A percentile compares a stretch with the other conserved stretches of the same genome.
Conservation (phyloP, 495 filamentous ascomycete species). For the Hyaloscypha bicolor region DNA sequence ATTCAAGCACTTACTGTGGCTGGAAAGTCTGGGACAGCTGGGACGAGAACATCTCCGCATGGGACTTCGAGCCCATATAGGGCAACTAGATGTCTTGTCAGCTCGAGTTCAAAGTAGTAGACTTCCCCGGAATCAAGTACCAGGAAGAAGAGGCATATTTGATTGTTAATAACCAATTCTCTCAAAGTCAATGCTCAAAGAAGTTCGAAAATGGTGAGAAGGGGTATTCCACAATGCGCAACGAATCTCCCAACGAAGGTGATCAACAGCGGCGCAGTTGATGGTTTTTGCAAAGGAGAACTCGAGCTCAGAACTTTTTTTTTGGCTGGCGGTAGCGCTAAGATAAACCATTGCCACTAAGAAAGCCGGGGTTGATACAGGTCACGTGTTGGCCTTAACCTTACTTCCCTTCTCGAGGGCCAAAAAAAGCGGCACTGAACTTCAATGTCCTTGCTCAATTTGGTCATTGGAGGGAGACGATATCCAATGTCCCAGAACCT, state of each 20-base stretch:
- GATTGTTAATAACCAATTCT: neutral
- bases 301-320: neutral
- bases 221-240: neutral
- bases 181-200: neutral
- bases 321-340: neutral
- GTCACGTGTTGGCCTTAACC: no score
- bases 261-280: neutral
- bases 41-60: conserved; percentile 72
- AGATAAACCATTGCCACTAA: neutral
- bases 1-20: conserved; percentile 68
- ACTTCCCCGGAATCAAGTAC: conserved; percentile 14
- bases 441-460: no score
- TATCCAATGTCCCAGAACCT: no score
- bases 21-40: conserved; percentile 72
- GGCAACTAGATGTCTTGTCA: conserved; percentile 53
- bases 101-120: conserved; percentile 12
- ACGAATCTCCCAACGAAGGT: neutral
- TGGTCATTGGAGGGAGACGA: no score
- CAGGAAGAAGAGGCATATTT: conserved; percentile 35
- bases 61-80: conserved; percentile 90
- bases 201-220: neutral
- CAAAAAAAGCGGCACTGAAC: no score
- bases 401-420: no score
- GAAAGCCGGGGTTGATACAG: no score
- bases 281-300: neutral